Conservation (phyloP, 768 basidiomycete species). For the Lanmaoa pseudosensibilis region DNA sequence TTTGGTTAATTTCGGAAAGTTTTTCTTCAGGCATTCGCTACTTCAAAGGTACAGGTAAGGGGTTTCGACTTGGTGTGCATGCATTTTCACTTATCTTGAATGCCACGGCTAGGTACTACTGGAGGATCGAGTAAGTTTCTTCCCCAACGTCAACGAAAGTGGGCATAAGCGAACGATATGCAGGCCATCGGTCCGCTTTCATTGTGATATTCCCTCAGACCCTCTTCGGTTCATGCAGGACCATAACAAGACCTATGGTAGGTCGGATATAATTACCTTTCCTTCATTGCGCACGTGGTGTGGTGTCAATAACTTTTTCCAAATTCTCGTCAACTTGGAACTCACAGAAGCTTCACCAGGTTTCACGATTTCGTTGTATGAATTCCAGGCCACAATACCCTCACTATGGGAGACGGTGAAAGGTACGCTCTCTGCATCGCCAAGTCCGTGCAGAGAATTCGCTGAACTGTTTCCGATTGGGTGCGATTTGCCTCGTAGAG, state of each 20-base stretch:
- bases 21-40: conserved; percentile 46
- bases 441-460: conserved; percentile 39
- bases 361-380: conserved; percentile 63
- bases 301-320: not conserved
- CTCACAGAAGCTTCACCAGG: conserved; percentile 30
- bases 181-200: conserved; percentile 53
- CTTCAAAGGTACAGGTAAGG: conserved; percentile 33
- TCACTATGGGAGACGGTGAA: conserved; percentile 64
- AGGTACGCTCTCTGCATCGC: conserved; percentile 40
- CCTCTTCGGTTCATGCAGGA: conserved; percentile 61
- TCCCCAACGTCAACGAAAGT: conserved; percentile 39
- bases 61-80: not conserved
- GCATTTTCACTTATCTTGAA: not conserved
- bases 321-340: not conserved
- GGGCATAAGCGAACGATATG: not conserved
- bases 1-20: conserved; percentile 30
- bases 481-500: conserved; percentile 22
- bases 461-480: not conserved
- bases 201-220: conserved; percentile 49
- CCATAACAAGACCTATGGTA: conserved; percentile 54
- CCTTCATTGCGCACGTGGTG: not conserved
- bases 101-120: conserved; percentile 24
- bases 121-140: conserved; percentile 29
- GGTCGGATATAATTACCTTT: not conserved
- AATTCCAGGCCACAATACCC: conserved; percentile 62